Evolutionary conservation across 108 stramenopile genomes (phyloP), one percentile per base, ranked within the genome.

Genomic region (Nitzschia sp.): DNA sequence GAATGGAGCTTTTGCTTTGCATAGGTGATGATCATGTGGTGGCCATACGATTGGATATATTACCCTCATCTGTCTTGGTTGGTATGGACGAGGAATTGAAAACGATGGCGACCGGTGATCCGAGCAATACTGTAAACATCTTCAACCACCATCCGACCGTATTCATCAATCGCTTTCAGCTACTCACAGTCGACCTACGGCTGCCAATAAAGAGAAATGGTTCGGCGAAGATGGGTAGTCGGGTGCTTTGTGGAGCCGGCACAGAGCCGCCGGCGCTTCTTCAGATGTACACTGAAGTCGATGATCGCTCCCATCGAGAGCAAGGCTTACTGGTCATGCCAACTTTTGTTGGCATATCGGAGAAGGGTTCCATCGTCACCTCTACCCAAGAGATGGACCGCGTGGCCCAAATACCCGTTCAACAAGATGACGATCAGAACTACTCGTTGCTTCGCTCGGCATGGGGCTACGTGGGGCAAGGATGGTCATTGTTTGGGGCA

Each of bases 401-500:
- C 16, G 35, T 61, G 28, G 60, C 60, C 60, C 17, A 61, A 22
- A 19, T 61, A 25, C 60, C 60, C 13, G 46, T 8, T 30, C 15
- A n/a, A 9, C 45, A 38, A 0, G 44, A 9, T 1, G 5, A 23
- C 33, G 44, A 5, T 16, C 17, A 22, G 19, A 54, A 53, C 15
- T 25, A 22, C 15, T 13, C 34, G 1, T 38, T 45, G 29, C 68
- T 63, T 5, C 45, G 50, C 17, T 69, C 55, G 13, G 25, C 52
- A 34, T 73, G 64, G 64, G 64, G 62, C 1, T 48, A 59, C 19
- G 41, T 64, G 11, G 73, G 66, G 0, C 68, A 88, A 73, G 91
- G 91, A 28, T 92, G 91, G 87, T 83, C 81, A 38, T 45, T 92
- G 9, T 27, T 92, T 1, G 85, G 81, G 2, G 53, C 45, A 28